A percentile compares a stretch with the other conserved stretches of the same genome.
phyloP scores from a whole-genome alignment of 495 filamentous ascomycete genomes.

The Jackrogersella multiformis region DNA sequence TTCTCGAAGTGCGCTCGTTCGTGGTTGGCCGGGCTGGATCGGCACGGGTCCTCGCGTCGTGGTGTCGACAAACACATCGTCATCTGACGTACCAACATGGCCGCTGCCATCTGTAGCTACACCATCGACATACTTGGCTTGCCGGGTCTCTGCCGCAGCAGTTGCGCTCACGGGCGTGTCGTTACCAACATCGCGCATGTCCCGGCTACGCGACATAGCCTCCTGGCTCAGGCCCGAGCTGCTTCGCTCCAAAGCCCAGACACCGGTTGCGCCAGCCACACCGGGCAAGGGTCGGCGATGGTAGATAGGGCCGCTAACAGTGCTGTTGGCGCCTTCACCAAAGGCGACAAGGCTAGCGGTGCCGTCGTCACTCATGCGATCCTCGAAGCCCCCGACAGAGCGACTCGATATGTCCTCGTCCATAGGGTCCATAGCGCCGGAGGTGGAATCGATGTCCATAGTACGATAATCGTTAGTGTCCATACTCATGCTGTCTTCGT shows the following conservation, averaged over 20 bases:
- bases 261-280: slow-evolving; percentile 34
- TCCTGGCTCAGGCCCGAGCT: slow-evolving; percentile 56
- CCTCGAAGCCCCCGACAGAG: slow-evolving; percentile 69
- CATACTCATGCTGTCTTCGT: slow-evolving; percentile 58
- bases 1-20: slow-evolving; percentile 50
- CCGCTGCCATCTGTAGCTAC: slow-evolving; percentile 51
- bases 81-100: slow-evolving; percentile 41
- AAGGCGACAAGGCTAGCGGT: slow-evolving; percentile 80
- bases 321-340: slow-evolving; percentile 86
- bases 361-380: slow-evolving; percentile 81
- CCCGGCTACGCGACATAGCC: slow-evolving; percentile 38
- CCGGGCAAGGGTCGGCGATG: slow-evolving; percentile 55
- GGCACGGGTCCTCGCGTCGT: slow-evolving; percentile 54
- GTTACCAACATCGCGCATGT: slow-evolving; percentile 40
- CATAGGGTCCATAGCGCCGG: slow-evolving; percentile 50
- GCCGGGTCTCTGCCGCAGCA: slow-evolving; percentile 52
- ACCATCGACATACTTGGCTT: slow-evolving; percentile 58
- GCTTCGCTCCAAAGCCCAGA: slow-evolving; percentile 54
- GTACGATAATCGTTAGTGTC: slow-evolving; percentile 58
- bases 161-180: slow-evolving; percentile 55
- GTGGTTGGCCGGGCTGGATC: slow-evolving; percentile 42
- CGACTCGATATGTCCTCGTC: slow-evolving; percentile 57
- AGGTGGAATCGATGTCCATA: slow-evolving; percentile 53
- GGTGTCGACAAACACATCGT: slow-evolving; percentile 57
- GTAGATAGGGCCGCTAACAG: slow-evolving; percentile 76